These are phyloP conservation scores for Tricladium varicosporioides DNA, from an alignment of 2,329 filamentous ascomycete genomes.

Conservation along the genomic window DNA sequence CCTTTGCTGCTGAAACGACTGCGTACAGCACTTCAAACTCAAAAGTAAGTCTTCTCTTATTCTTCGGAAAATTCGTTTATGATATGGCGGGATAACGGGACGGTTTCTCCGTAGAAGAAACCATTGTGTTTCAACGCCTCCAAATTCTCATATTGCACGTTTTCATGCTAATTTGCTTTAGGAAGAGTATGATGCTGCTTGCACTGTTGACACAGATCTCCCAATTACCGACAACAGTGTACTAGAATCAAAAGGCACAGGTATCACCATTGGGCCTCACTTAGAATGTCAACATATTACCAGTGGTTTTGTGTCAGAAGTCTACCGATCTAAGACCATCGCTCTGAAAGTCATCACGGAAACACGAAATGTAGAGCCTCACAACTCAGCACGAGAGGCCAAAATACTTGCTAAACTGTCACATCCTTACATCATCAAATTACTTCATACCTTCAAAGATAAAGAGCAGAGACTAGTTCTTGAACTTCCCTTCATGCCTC, in stretches of 20 bases:
- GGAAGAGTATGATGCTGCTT: slow-evolving; percentile 55
- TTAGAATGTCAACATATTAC: slow-evolving; percentile 52
- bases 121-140: not conserved
- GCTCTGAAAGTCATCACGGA: slow-evolving; percentile 87
- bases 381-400: slow-evolving; percentile 78
- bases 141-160: not conserved
- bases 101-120: no score
- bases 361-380: slow-evolving; percentile 70
- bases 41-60: slow-evolving; percentile 45
- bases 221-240: slow-evolving; percentile 8
- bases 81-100: no score
- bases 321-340: slow-evolving; percentile 65
- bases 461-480: slow-evolving; percentile 71
- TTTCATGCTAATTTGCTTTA: slow-evolving; percentile 32
- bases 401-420: slow-evolving; percentile 64
- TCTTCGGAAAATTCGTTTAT: not conserved
- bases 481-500: slow-evolving; percentile 79
- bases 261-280: slow-evolving; percentile 53
- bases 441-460: slow-evolving; percentile 73
- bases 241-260: slow-evolving; percentile 30
- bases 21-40: slow-evolving; percentile 58
- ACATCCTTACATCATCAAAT: slow-evolving; percentile 58
- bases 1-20: slow-evolving; percentile 64
- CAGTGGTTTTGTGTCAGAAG: slow-evolving; percentile 74
- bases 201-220: slow-evolving; percentile 35